These are phyloP conservation scores for Coemansia sp. DNA, from an alignment of 192 early-diverging fungal species.

Conservation along the genomic window DNA sequence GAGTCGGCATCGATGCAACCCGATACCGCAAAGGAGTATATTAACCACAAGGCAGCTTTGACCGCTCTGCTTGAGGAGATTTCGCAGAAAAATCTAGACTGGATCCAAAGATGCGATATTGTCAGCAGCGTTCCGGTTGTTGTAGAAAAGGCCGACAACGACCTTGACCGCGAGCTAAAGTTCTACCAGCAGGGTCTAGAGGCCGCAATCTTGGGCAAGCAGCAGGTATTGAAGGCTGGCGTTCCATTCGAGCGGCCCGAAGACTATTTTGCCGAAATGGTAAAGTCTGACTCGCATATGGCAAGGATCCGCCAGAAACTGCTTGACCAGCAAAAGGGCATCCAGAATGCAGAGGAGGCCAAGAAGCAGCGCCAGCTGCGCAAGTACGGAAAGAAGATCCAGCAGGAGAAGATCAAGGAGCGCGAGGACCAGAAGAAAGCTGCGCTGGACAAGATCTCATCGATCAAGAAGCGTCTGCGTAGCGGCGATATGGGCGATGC, in stretches of 20 bases:
- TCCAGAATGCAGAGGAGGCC: conserved; percentile 80
- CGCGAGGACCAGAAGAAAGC: conserved; percentile 82
- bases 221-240: conserved; percentile 59
- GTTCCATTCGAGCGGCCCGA: conserved; percentile 82
- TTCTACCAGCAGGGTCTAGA: conserved; percentile 91
- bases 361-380: conserved; percentile 85
- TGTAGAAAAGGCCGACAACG: conserved; percentile 70
- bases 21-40: conserved; percentile 35
- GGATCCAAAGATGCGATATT: conserved; percentile 69
- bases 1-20: conserved; percentile 21
- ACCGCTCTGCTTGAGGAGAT: conserved; percentile 59
- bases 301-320: conserved; percentile 79
- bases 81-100: conserved; percentile 60
- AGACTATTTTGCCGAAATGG: conserved; percentile 98
- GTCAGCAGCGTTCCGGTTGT: conserved; percentile 57
- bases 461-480: conserved; percentile 80
- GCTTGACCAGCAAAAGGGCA: conserved; percentile 74
- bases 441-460: conserved; percentile 87
- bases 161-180: conserved; percentile 88
- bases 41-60: conserved; percentile 56
- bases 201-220: conserved; percentile 66
- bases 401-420: conserved; percentile 85
- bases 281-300: conserved; percentile 97
- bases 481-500: conserved; percentile 48
- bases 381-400: conserved; percentile 98